These are phyloP conservation scores for Sarocladium strictum DNA, from an alignment of 2,329 filamentous ascomycete genomes.

Conservation along the genomic window DNA sequence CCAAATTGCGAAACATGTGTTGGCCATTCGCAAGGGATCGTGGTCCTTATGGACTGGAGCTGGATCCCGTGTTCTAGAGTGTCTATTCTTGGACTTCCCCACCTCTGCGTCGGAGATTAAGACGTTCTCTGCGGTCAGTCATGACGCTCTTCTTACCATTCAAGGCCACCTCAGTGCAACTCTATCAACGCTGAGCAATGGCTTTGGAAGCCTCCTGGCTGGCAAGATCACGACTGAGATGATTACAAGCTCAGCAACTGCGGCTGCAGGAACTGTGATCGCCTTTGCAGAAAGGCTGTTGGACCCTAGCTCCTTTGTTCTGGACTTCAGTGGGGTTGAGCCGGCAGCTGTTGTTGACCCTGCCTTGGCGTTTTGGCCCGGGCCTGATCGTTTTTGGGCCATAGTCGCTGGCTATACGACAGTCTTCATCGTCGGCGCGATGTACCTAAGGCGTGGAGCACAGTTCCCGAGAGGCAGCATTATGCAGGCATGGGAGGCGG, in stretches of 20 bases:
- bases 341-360: conserved; percentile 39
- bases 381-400: conserved; percentile 60
- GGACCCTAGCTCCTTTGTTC: conserved; percentile 51
- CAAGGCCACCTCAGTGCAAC: conserved; percentile 44
- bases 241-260: conserved; percentile 43
- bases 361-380: conserved; percentile 61
- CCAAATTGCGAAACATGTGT: conserved; percentile 21
- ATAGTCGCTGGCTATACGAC: conserved; percentile 77
- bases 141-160: conserved; percentile 59
- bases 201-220: conserved; percentile 53
- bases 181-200: conserved; percentile 31
- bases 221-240: conserved; percentile 76
- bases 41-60: conserved; percentile 38
- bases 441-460: conserved; percentile 71
- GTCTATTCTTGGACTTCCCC: conserved; percentile 44
- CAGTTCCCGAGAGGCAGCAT: conserved; percentile 56
- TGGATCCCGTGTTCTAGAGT: conserved; percentile 37
- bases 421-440: conserved; percentile 64
- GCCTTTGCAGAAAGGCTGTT: conserved; percentile 19
- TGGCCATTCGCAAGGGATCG: conserved; percentile 30
- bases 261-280: background rate
- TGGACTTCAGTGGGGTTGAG: conserved; percentile 45
- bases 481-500: conserved; percentile 63
- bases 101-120: conserved; percentile 59
- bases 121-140: conserved; percentile 70